Evolutionary conservation across 441 rosid species (phyloP).

Genomic region (Erodium trifolium): DNA sequence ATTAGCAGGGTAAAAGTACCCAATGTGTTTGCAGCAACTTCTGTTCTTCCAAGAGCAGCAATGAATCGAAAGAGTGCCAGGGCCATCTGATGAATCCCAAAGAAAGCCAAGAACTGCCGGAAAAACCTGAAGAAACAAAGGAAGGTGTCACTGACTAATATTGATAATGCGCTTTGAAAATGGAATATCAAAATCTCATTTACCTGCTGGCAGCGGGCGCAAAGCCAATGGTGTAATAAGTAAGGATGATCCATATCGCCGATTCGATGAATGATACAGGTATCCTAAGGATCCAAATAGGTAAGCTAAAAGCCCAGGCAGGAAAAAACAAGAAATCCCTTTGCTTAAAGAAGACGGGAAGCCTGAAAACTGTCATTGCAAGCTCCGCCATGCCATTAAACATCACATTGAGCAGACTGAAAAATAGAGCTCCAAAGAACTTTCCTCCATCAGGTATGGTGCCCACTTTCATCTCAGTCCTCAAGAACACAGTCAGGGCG

Average conservation of each 20-base stretch:
- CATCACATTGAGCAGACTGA: slow-evolving; percentile 60
- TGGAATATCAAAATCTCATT: neutral
- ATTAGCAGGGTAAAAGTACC: slow-evolving; percentile 60
- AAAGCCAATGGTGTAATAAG: slow-evolving; percentile 65
- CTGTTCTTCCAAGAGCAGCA: slow-evolving; percentile 78
- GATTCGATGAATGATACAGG: slow-evolving; percentile 64
- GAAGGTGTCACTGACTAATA: neutral
- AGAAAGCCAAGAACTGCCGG: slow-evolving; percentile 59
- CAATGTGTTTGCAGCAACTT: slow-evolving; percentile 54
- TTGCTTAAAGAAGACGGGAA: slow-evolving; percentile 58
- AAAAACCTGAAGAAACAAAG: slow-evolving; percentile 48
- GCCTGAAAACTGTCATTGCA: slow-evolving; percentile 50
- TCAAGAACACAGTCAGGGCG: slow-evolving; percentile 47
- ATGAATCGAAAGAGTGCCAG: slow-evolving; percentile 77
- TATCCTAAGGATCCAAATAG: slow-evolving; percentile 55
- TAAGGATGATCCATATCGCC: slow-evolving; percentile 53
- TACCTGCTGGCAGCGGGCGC: slow-evolving; percentile 57
- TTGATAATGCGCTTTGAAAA: neutral
- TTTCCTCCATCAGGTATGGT: slow-evolving; percentile 27
- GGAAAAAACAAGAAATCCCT: slow-evolving; percentile 61
- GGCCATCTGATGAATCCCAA: slow-evolving; percentile 78
- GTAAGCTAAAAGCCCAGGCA: slow-evolving; percentile 64
- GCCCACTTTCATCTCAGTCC: slow-evolving; percentile 45
- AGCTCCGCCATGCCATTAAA: slow-evolving; percentile 70
- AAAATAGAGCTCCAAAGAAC: slow-evolving; percentile 56